Evolutionary conservation across 139 green algal genomes (phyloP), one percentile per base, ranked within the genome.

Genomic region (Chlorella sp.): DNA sequence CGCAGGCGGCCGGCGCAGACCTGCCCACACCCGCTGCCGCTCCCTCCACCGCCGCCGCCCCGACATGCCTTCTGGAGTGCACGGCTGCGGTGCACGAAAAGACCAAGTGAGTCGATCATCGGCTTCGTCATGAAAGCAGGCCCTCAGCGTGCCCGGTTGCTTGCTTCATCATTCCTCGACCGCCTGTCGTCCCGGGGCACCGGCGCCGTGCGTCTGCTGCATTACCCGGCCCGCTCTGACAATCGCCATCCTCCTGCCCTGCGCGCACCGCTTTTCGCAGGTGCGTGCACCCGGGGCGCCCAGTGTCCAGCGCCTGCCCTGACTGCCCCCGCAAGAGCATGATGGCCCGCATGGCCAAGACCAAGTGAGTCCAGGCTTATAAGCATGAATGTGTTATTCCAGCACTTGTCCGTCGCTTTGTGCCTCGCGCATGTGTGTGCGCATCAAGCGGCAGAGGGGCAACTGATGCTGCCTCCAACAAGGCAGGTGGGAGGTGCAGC

Each of bases 231-330:
- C 48, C 48, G 48, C 48, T 9, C 9, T 57, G 48, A 57, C 48
- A 57, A 57, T 9, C 9, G 9, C 48, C 5, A 57, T 5, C 9
- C 7, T 9, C 48, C 9, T 57, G 48, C 48, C 48, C 48, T 57
- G 48, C 48, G 48, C 48, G 48, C 9, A 5, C 48, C 48, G 9
- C 48, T 57, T 57, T 57, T 9, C 48, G 48, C 48, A 78, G 71
- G 18, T 85, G 79, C 42, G 79, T 85, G 79, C 79, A 85, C 79
- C 79, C 79, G 14, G 79, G 79, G 28, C 79, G 79, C 11, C 79
- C 79, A 1, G 28, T 85, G 79, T 42, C 79, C 48, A 68, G 37
- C 79, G 79, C 79, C 42, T 85, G 79, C 79, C 42, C 79, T 1
- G 32, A 85, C 79, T 85, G 79, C 79, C 79, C 79, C 30, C 79